These are phyloP conservation scores for Vitis hybrid DNA, from an alignment of 177 flowering plant genomes.

Conservation along the genomic window DNA sequence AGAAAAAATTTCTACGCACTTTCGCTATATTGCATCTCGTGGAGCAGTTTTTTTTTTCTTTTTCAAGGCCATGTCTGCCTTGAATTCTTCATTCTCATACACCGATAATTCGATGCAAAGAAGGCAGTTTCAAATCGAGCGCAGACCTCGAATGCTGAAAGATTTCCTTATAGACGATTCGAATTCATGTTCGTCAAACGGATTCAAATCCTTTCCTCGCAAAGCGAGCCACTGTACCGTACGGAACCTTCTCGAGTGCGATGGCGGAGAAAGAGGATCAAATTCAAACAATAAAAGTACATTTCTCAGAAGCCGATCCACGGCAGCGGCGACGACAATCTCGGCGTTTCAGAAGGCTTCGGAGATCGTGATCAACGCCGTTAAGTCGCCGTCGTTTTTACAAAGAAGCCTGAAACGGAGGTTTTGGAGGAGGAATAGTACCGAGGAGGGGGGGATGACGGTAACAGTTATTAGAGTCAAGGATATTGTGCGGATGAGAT, in stretches of 20 bases:
- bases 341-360: conserved; percentile 19
- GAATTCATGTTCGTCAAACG: conserved; percentile 25
- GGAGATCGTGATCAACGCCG: conserved; percentile 18
- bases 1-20: neutral
- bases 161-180: conserved; percentile 34
- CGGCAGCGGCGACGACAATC: conserved; percentile 19
- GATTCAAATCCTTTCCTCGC: conserved; percentile 19
- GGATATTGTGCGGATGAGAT: conserved; percentile 35
- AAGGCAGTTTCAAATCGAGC: conserved; percentile 14
- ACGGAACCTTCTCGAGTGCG: neutral
- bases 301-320: conserved; percentile 24
- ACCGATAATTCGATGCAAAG: neutral
- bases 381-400: conserved; percentile 24
- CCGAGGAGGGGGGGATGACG: neutral
- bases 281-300: neutral
- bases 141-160: conserved; percentile 28
- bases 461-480: conserved; percentile 25
- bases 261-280: neutral
- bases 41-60: neutral
- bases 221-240: neutral
- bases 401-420: conserved; percentile 31
- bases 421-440: conserved; percentile 8
- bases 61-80: conserved; percentile 2
- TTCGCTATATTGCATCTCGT: neutral
- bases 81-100: neutral